phyloP scores from a whole-genome alignment of 1,284 basidiomycete genomes.

The Ustilago hordei region DNA sequence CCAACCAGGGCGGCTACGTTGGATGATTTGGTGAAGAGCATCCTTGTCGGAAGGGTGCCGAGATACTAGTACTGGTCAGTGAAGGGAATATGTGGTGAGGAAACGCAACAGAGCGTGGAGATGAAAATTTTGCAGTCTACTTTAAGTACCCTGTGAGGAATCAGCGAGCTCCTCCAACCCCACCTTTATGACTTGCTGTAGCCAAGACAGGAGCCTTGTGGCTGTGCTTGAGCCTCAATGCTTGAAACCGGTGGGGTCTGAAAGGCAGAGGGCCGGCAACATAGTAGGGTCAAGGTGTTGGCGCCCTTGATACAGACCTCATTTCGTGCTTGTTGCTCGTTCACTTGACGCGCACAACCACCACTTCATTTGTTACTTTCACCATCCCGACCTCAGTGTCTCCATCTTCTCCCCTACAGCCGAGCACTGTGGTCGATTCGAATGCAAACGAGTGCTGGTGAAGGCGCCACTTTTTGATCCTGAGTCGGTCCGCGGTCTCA shows the following conservation, averaged over 20 bases:
- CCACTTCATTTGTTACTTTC: neutral
- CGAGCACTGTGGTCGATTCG: no score
- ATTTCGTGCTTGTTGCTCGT: neutral
- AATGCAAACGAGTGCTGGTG: no score
- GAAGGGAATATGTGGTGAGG: neutral
- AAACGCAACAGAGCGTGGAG: neutral
- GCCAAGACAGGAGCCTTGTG: neutral
- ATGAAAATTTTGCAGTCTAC: neutral
- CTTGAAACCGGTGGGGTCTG: neutral
- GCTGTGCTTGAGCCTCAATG: neutral
- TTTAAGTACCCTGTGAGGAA: neutral
- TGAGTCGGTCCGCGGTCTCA: neutral
- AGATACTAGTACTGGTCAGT: neutral
- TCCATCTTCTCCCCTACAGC: neutral
- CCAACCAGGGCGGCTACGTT: conserved; percentile 1
- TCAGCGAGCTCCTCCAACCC: no score
- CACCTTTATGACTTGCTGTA: neutral
- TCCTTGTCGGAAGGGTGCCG: neutral
- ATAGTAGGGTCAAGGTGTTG: neutral
- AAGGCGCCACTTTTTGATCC: no score
- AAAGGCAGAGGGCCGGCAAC: neutral
- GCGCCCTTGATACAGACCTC: neutral
- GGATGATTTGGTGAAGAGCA: conserved; percentile 2
- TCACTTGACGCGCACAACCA: neutral
- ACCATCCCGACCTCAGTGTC: neutral